Evolutionary conservation across 805 yeast species (phyloP).

Genomic region (Candida palmyrensis): DNA sequence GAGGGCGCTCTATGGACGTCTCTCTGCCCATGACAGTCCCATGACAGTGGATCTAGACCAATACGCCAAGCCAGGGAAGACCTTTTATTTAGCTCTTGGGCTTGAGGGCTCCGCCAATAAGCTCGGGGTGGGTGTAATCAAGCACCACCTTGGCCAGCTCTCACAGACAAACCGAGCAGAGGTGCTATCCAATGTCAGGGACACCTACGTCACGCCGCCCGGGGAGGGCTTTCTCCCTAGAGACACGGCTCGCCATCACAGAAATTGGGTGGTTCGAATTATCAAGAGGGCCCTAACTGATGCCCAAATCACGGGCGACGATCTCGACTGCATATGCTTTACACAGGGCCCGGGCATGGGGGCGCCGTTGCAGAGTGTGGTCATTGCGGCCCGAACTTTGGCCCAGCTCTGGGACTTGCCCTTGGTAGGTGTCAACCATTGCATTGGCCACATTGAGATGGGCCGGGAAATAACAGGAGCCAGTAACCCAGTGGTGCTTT

Average conservation of each 20-base stretch:
- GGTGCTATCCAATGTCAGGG: constrained; percentile 85
- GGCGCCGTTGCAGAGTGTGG: constrained; percentile 93
- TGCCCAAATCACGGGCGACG: constrained; percentile 45
- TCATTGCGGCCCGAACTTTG: constrained; percentile 83
- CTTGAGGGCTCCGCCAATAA: constrained; percentile 97
- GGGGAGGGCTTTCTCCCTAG: constrained; percentile 97
- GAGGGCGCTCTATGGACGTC: no score
- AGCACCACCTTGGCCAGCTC: constrained; percentile 61
- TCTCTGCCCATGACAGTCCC: no score
- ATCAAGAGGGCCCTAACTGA: constrained; percentile 62
- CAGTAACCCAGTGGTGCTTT: constrained; percentile 90
- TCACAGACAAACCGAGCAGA: constrained; percentile 58
- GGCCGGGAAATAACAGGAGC: constrained; percentile 99
- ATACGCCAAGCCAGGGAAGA: constrained; percentile 36
- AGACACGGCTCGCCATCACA: constrained; percentile 94
- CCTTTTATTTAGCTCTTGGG: constrained; percentile 72
- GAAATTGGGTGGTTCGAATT: constrained; percentile 87
- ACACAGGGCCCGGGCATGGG: constrained; percentile 99
- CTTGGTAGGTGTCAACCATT: constrained; percentile 91
- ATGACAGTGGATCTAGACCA: constrained; percentile 45
- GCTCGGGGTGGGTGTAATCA: constrained; percentile 88
- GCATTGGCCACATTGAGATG: constrained; percentile 98
- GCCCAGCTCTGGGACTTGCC: constrained; percentile 79
- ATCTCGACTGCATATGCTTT: constrained; percentile 79
- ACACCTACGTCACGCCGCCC: constrained; percentile 93